Evolutionary conservation across 139 green algal species (phyloP).

Genomic region (Coelastrella sp.): DNA sequence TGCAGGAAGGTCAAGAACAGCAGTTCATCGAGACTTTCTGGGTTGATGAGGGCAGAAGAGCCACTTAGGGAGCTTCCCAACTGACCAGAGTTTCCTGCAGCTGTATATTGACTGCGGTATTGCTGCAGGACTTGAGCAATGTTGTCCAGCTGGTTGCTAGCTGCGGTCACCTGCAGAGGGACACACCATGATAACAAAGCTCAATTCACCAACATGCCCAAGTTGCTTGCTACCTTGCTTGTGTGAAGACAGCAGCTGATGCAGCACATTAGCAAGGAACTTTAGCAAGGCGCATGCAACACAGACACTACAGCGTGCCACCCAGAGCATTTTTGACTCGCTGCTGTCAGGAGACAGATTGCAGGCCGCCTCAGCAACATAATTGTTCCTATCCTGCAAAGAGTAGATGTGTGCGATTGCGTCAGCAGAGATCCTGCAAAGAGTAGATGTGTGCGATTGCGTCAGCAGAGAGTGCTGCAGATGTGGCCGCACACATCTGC

Average conservation of each 20-base stretch:
- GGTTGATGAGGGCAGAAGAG: not conserved
- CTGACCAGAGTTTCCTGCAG: not conserved
- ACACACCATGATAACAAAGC: not conserved
- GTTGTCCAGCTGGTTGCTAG: not conserved
- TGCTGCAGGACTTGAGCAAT: conserved; percentile 15
- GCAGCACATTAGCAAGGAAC: not conserved
- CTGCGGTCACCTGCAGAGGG: not conserved
- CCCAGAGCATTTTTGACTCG: too few relatives aligned
- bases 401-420: not conserved
- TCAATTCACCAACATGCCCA: too few relatives aligned
- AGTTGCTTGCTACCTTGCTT: too few relatives aligned
- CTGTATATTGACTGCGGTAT: conserved; percentile 9
- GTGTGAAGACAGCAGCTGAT: too few relatives aligned
- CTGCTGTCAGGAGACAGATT: too few relatives aligned
- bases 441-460: not conserved
- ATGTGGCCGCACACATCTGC: not conserved
- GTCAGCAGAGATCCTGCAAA: not conserved
- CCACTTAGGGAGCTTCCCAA: not conserved
- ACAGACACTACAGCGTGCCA: too few relatives aligned
- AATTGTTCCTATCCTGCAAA: not conserved
- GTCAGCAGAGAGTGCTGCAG: not conserved
- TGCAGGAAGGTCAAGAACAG: conserved; percentile 36
- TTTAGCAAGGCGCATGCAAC: not conserved
- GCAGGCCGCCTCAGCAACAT: not conserved
- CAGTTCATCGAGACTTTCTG: conserved; percentile 23